Base-by-base conservation (phyloP, 768 basidiomycete species). In the Lactarius psammicola region DNA sequence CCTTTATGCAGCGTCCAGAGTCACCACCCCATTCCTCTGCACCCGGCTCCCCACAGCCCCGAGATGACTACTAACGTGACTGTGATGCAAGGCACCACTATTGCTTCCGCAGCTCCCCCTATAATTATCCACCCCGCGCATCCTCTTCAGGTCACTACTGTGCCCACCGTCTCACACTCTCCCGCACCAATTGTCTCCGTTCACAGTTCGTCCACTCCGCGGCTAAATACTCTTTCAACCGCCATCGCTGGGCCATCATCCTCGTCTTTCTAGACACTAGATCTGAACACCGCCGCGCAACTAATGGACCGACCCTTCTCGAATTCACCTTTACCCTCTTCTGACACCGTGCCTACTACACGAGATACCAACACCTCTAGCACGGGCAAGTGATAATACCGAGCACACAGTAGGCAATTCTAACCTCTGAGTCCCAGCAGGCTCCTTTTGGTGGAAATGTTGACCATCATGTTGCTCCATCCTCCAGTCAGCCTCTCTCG, bases 1-100 rank as follows among this genome's bases (percentile, higher is more conserved):
- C 63, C 63, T 55, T 36, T 63, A 26, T 63, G 62, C 34, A 3
- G 38, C 49, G 10, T 56, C 9, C 36, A 64, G 10, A 38, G 34
- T 20, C 56, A 63, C 23, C 11, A 57, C 20, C 8, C 44, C 6
- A 13, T 28, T 30, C 33, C 44, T 28, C 42, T 36, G 18, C 23
- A 49, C 34, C 23, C 17, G 5, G 15, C 44, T 11, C 31, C 13
- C 38, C 33, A 26, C 33, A 28, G 4, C 4, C 20, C 44, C 0
- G 56, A 51, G 26, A 28, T 8, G 7, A 13, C 18, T 10, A 17
- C 44, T n/a, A 26, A 13, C 10, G 46, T 26, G 23, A 49, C n/a
- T 26, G 23, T 11, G 46, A 13, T 23, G 46, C 46, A 49, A 23
- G 23, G 46, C 23, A 49, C 23, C 23, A 23, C 13, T 49, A 13